Conservation (phyloP, 148 eudicot genomes). For the Diospyros kaki region DNA sequence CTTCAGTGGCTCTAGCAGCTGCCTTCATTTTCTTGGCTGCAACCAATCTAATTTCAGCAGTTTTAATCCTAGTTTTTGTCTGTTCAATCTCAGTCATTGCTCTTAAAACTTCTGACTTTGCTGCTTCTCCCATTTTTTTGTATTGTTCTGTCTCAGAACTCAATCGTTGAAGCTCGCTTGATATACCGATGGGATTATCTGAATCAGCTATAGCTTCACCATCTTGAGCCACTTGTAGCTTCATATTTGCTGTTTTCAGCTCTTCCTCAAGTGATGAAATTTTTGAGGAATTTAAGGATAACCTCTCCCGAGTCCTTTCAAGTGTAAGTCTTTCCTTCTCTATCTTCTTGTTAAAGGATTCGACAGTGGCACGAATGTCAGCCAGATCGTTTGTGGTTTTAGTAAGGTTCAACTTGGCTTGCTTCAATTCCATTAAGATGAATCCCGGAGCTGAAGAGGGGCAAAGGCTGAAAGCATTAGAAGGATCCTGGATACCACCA, state of each 20-base stretch:
- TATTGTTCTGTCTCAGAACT: constrained; percentile 69
- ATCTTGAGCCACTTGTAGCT: constrained; percentile 33
- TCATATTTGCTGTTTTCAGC: constrained; percentile 45
- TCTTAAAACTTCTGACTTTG: constrained; percentile 54
- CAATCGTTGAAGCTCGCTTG: constrained; percentile 64
- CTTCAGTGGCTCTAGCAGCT: constrained; percentile 86
- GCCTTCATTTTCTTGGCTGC: constrained; percentile 92
- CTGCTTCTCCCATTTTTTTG: constrained; percentile 68
- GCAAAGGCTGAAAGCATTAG: constrained; percentile 7
- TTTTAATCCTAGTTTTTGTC: constrained; percentile 55
- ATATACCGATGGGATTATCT: constrained; percentile 31
- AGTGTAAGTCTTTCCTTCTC: constrained; percentile 66
- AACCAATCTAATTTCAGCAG: constrained; percentile 70
- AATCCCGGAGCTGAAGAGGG: constrained; percentile 59
- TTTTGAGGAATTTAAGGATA: constrained; percentile 57
- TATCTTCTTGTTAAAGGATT: constrained; percentile 62
- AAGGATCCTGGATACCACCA: constrained; percentile 20
- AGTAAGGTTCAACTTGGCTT: constrained; percentile 82
- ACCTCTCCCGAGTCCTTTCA: constrained; percentile 81
- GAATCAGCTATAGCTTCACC: constrained; percentile 19
- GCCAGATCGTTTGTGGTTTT: constrained; percentile 76
- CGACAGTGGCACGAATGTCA: constrained; percentile 73
- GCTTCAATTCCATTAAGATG: constrained; percentile 68
- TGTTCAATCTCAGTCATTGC: constrained; percentile 72
- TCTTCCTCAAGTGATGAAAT: constrained; percentile 69